Percentiles rank a stretch among this genome's conserved stretches.
Conservation (phyloP, 2,329 filamentous ascomycete species). For the Ploettnerulaceae sp. region DNA sequence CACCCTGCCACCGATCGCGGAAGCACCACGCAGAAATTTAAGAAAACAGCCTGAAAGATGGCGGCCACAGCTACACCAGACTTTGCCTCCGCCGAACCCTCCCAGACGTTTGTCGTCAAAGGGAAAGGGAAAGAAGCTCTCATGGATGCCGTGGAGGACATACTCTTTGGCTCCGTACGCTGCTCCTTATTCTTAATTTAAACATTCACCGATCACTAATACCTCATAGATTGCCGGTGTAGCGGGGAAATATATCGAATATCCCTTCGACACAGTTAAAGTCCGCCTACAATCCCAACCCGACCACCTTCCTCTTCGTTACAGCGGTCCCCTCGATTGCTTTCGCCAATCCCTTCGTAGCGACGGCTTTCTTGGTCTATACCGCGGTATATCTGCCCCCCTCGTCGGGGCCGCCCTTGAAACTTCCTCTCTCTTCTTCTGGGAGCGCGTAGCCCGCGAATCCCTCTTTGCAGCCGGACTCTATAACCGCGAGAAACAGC, state of each 20-base stretch:
- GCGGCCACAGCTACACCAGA: slow-evolving; percentile 25
- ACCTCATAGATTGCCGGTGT: slow-evolving; percentile 66
- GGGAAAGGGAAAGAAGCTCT: slow-evolving; percentile 22
- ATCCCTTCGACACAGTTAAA: slow-evolving; percentile 98
- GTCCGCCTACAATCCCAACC: slow-evolving; percentile 96
- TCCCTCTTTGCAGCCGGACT: slow-evolving; percentile 52
- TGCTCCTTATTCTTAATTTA: background rate
- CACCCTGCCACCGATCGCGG: slow-evolving; percentile 11
- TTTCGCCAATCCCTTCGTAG: slow-evolving; percentile 78
- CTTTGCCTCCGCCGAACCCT: slow-evolving; percentile 14
- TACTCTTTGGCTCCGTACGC: slow-evolving; percentile 79
- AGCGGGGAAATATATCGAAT: slow-evolving; percentile 93
- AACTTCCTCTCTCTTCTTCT: slow-evolving; percentile 89
- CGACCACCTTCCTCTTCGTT: slow-evolving; percentile 73
- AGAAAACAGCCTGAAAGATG: slow-evolving; percentile 18
- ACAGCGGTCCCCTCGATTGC: slow-evolving; percentile 85
- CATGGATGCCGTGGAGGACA: slow-evolving; percentile 70
- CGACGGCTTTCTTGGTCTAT: slow-evolving; percentile 72
- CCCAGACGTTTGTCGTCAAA: slow-evolving; percentile 15
- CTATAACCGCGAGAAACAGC: slow-evolving; percentile 47
- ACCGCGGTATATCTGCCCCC: slow-evolving; percentile 89
- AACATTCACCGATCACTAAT: slow-evolving; percentile 9
- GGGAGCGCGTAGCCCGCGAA: slow-evolving; percentile 71
- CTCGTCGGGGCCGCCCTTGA: slow-evolving; percentile 87
- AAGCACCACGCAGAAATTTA: slow-evolving; percentile 1